Percentiles rank a stretch among this genome's conserved stretches.
phyloP scores from a whole-genome alignment of 2,329 filamentous ascomycete genomes.

The Fusarium temperatum region DNA sequence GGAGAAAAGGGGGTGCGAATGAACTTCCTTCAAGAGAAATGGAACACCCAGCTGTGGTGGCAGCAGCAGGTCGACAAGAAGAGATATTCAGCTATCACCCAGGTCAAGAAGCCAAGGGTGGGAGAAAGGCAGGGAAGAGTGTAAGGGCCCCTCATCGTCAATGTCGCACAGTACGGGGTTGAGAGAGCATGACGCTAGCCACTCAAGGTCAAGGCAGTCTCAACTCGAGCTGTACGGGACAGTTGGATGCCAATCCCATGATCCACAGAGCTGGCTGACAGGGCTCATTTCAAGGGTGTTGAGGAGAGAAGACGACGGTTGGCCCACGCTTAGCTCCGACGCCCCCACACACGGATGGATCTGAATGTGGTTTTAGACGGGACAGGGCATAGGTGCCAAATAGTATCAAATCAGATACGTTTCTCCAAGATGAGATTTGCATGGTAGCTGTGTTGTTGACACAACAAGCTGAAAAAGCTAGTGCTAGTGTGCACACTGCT shows the following conservation, averaged over 20 bases:
- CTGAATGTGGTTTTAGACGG: slow-evolving; percentile 25
- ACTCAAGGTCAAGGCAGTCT: slow-evolving; percentile 38
- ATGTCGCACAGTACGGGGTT: slow-evolving; percentile 40
- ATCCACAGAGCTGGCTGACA: slow-evolving; percentile 41
- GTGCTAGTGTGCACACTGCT: not conserved
- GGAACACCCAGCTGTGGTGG: slow-evolving; percentile 30
- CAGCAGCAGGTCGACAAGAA: slow-evolving; percentile 38
- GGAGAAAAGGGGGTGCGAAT: slow-evolving; percentile 17
- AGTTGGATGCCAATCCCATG: slow-evolving; percentile 34
- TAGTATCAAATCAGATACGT: slow-evolving; percentile 22
- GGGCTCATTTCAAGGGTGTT: slow-evolving; percentile 37
- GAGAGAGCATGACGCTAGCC: slow-evolving; percentile 34
- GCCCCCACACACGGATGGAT: slow-evolving; percentile 29
- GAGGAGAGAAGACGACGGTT: slow-evolving; percentile 24
- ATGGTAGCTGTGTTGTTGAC: slow-evolving; percentile 6
- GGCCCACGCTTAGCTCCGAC: slow-evolving; percentile 39
- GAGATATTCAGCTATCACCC: slow-evolving; percentile 35
- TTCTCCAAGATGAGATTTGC: slow-evolving; percentile 11
- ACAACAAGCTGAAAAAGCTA: not conserved
- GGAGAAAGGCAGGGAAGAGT: slow-evolving; percentile 24
- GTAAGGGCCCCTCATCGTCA: slow-evolving; percentile 25
- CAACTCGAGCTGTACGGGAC: slow-evolving; percentile 27
- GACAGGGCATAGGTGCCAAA: slow-evolving; percentile 12
- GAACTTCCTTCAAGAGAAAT: slow-evolving; percentile 11
- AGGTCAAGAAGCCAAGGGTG: slow-evolving; percentile 22